Percentiles rank a stretch among this genome's conserved stretches.
phyloP scores from a whole-genome alignment of 495 filamentous ascomycete species.

The Tricharina praecox region DNA sequence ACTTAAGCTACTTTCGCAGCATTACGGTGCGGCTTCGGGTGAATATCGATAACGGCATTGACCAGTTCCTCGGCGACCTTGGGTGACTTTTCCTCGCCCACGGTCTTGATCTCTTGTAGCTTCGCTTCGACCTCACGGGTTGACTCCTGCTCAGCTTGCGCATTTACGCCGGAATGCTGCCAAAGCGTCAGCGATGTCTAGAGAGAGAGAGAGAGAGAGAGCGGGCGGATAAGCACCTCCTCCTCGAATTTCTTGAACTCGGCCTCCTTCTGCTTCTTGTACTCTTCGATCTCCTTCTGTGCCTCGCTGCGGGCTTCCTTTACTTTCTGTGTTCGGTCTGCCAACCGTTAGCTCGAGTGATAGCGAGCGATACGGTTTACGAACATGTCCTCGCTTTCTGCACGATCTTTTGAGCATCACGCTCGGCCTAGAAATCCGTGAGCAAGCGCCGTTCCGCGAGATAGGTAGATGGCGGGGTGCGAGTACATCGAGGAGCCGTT shows the following conservation, averaged over 20 bases:
- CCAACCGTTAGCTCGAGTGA: too few species aligned
- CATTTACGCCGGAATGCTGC: constrained; percentile 64
- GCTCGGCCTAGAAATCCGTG: constrained; percentile 91
- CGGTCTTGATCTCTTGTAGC: constrained; percentile 62
- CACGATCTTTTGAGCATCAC: constrained; percentile 97
- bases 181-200: constrained; percentile 11
- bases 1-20: constrained; percentile 1
- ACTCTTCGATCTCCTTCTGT: constrained; percentile 95
- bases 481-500: constrained; percentile 96
- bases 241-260: constrained; percentile 92
- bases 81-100: constrained; percentile 58
- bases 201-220: constrained; percentile 1
- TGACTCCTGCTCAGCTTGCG: constrained; percentile 72
- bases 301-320: constrained; percentile 88
- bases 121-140: constrained; percentile 63
- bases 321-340: constrained; percentile 92
- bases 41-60: constrained; percentile 58
- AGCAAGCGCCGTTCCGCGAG: too few species aligned
- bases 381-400: constrained; percentile 51
- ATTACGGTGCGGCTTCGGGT: constrained; percentile 36
- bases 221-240: constrained; percentile 45
- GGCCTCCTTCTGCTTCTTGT: constrained; percentile 72
- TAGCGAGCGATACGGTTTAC: too few species aligned
- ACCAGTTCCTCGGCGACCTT: constrained; percentile 70
- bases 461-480: neutral